A percentile compares a stretch with the other conserved stretches of the same genome.
Evolutionary conservation across 129 eudicot species (phyloP).

Genomic region (Centaurea solstitialis): DNA sequence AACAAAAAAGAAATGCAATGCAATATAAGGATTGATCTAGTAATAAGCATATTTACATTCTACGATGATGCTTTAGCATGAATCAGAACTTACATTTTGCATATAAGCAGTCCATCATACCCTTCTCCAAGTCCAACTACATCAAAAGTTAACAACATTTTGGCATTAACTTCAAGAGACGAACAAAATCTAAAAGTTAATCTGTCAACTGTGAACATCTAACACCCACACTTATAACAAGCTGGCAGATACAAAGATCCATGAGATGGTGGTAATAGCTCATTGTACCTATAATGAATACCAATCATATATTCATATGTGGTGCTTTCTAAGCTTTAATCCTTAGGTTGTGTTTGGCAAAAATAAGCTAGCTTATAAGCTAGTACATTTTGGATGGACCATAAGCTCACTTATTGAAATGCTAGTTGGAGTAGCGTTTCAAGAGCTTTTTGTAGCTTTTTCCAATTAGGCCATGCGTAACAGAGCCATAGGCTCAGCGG

Average conservation of each 20-base stretch:
- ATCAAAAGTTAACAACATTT: background rate
- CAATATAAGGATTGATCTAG: background rate
- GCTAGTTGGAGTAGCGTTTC: too few species aligned
- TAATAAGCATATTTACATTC: background rate
- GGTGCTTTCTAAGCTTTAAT: background rate
- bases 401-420: too few species aligned
- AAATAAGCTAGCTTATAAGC: too few species aligned
- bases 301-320: background rate
- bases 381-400: too few species aligned
- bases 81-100: conserved; percentile 81
- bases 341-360: too few species aligned
- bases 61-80: background rate
- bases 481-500: too few species aligned
- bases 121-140: conserved; percentile 99
- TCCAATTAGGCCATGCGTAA: too few species aligned
- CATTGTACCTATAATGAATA: background rate
- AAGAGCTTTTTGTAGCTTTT: too few species aligned
- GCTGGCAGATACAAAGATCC: background rate
- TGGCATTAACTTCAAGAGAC: background rate
- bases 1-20: background rate
- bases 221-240: background rate
- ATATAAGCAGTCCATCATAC: conserved; percentile 98
- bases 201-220: background rate
- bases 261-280: background rate
- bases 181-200: background rate